Evolutionary conservation across 106 monocot species (phyloP), one percentile per base, ranked within the genome.

Genomic region (Acorus gramineus): DNA sequence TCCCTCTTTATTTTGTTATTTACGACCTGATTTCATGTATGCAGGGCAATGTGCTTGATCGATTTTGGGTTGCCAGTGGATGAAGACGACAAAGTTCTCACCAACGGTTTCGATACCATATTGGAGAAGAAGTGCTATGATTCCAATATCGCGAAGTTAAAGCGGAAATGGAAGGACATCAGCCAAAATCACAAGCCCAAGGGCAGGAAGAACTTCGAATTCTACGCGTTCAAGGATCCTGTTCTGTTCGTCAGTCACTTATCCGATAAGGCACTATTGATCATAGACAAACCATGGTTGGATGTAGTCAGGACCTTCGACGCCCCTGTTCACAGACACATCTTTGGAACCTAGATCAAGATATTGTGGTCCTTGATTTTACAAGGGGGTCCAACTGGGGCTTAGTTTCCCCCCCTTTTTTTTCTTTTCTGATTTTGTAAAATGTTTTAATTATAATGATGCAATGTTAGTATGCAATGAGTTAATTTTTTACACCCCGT

Each of bases 21-120:
- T 58, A 49, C 1, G 14, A 8, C 5, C 45, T 52, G 12, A 5
- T 0, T 43, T 49, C 56, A 46, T 70, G 8, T 7, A 13, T 67
- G n/a, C 70, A 98, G 96, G 79, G 92, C 98, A 1, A 88, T 98
- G 98, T 98, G 98, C 73, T 76, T 81, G 45, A 78, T 98, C 50
- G 88, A 98, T 66, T 98, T 98, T 59, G 81, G 81, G 46, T 75
- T 92, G 83, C 85, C 92, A 9, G 48, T 89, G 55, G 78, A 77
- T 75, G 55, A 69, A 42, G 84, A 86, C 49, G 71, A 69, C 8
- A 57, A 49, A 56, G 75, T 78, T 47, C 50, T 67, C 51, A 60
- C 67, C 3, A 87, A 79, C 62, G 73, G 68, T 42, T 53, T 53
- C 45, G 65, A 71, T 67, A 10, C 57, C 61, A 46, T 60, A 53